Conservation (phyloP, 495 filamentous ascomycete genomes). For the Bathelium albidoporum region DNA sequence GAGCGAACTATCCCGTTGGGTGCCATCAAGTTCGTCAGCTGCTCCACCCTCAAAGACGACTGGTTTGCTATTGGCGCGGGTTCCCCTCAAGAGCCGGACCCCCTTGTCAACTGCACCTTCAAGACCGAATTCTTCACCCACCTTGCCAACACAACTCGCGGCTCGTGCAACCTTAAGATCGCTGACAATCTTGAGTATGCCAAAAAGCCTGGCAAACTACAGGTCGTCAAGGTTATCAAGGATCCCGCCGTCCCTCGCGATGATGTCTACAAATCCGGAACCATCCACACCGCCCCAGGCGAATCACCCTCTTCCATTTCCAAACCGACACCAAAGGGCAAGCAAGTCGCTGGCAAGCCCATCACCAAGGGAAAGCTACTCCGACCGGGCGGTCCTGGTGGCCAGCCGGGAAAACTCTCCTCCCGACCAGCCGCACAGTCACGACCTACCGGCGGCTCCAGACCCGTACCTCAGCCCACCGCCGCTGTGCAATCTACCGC, state of each 20-base stretch:
- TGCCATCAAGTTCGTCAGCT: constrained; percentile 73
- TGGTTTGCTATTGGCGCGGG: constrained; percentile 92
- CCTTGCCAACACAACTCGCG: constrained; percentile 62
- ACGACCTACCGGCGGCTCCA: constrained; percentile 22
- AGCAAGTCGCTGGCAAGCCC: constrained; percentile 72
- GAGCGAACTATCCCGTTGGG: constrained; percentile 76
- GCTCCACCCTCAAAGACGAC: constrained; percentile 76
- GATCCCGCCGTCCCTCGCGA: constrained; percentile 59
- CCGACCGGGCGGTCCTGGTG: constrained; percentile 76
- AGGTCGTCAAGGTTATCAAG: constrained; percentile 77
- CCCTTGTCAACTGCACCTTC: constrained; percentile 80
- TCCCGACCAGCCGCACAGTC: constrained; percentile 42
- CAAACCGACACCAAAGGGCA: constrained; percentile 72
- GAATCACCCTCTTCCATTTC: constrained; percentile 77
- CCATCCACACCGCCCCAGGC: constrained; percentile 75
- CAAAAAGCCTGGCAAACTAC: constrained; percentile 94
- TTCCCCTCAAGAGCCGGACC: constrained; percentile 81
- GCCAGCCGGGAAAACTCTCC: constrained; percentile 61
- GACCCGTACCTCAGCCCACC: constrained; percentile 30
- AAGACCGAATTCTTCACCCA: constrained; percentile 98
- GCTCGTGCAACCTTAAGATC: constrained; percentile 72
- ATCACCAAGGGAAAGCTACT: constrained; percentile 87
- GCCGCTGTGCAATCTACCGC: constrained; percentile 19
- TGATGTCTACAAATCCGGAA: constrained; percentile 88
- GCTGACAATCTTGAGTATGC: constrained; percentile 81